These are phyloP conservation scores for Acacia confusa DNA, from an alignment of 306 rosid species.

Conservation along the genomic window DNA sequence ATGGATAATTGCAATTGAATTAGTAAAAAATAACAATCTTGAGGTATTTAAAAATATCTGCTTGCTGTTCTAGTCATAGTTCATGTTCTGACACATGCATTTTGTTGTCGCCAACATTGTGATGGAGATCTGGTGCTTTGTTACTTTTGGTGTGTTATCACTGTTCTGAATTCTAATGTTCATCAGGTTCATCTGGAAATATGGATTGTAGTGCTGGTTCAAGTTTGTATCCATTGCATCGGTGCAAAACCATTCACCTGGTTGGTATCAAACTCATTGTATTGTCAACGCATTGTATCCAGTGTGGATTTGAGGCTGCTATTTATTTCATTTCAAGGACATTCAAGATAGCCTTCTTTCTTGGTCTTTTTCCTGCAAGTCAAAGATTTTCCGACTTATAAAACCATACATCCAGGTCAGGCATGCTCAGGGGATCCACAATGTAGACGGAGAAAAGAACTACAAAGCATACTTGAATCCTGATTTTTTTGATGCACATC, in stretches of 20 bases:
- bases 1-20: neutral
- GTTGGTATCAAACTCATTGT: conserved; percentile 39
- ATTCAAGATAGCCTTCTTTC: conserved; percentile 19
- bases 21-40: neutral
- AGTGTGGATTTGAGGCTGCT: conserved; percentile 22
- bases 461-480: conserved; percentile 56
- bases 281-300: conserved; percentile 23
- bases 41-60: neutral
- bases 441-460: conserved; percentile 88
- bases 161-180: conserved; percentile 13
- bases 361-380: conserved; percentile 29
- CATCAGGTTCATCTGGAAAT: conserved; percentile 35
- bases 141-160: neutral
- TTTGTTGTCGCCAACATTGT: conserved; percentile 1
- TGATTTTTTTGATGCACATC: conserved; percentile 75
- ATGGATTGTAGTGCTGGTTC: conserved; percentile 61
- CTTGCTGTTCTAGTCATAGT: neutral
- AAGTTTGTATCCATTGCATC: conserved; percentile 60
- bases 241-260: conserved; percentile 75
- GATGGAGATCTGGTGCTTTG: conserved; percentile 8
- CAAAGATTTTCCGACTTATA: conserved; percentile 20
- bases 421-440: conserved; percentile 96
- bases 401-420: conserved; percentile 62
- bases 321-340: conserved; percentile 14
- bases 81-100: neutral